Conservation (phyloP, 1,139 yeast genomes). For the Blastobotrys niveus region DNA sequence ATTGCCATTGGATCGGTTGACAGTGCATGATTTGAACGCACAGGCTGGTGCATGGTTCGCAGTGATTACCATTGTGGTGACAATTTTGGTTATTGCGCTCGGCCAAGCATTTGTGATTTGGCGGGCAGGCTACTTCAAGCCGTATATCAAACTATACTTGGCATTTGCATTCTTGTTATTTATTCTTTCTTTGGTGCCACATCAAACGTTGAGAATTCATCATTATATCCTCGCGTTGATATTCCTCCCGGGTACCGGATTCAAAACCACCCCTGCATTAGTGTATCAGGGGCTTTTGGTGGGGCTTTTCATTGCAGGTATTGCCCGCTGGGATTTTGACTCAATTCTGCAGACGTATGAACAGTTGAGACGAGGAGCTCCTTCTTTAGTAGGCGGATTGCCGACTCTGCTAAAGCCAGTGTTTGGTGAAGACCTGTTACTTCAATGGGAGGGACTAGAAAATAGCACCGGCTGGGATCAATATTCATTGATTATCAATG, state of each 20-base stretch:
- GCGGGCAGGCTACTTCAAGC: slow-evolving; percentile 67
- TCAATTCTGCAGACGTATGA: slow-evolving; percentile 74
- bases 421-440: not conserved
- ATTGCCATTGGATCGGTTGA: slow-evolving; percentile 79
- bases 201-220: slow-evolving; percentile 73
- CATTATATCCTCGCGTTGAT: slow-evolving; percentile 81
- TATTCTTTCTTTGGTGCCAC: slow-evolving; percentile 51
- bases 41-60: slow-evolving; percentile 78
- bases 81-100: slow-evolving; percentile 47
- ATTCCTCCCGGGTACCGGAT: slow-evolving; percentile 72
- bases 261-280: slow-evolving; percentile 58
- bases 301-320: slow-evolving; percentile 79
- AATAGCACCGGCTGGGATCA: slow-evolving; percentile 35
- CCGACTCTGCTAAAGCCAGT: slow-evolving; percentile 44
- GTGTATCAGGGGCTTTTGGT: slow-evolving; percentile 78
- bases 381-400: slow-evolving; percentile 46
- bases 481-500: slow-evolving; percentile 65
- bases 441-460: slow-evolving; percentile 6
- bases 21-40: slow-evolving; percentile 58
- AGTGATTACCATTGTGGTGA: slow-evolving; percentile 45
- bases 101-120: slow-evolving; percentile 77
- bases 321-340: slow-evolving; percentile 91
- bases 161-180: slow-evolving; percentile 44
- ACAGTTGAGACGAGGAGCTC: slow-evolving; percentile 69
- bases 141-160: slow-evolving; percentile 50